Evolutionary conservation across 2,329 filamentous ascomycete genomes (phyloP), one percentile per base, ranked within the genome.

Genomic region (Aspergillus tamarii): DNA sequence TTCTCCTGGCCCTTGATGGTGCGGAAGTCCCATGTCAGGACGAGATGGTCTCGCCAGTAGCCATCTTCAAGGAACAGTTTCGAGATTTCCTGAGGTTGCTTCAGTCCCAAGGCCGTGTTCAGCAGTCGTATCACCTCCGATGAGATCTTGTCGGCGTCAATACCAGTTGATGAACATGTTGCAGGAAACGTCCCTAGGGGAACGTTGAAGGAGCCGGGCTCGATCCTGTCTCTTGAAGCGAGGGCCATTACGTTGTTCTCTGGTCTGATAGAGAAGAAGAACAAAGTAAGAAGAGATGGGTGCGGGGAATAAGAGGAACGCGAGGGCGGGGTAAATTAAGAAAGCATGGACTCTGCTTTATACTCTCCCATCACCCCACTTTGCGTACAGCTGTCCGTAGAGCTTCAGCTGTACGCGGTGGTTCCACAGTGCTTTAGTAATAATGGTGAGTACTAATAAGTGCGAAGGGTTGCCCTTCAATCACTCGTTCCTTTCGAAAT

Each of bases 21-120:
- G 41, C 80, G 84, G 28, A 87, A 79, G 39, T 85, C 81, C 82
- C 85, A 88, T 0, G 84, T 83, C 11, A 88, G 70, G 8, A 78
- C 82, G 4, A 89, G 80, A 60, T 88, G 84, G 69, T 89, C 87
- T 43, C 86, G 79, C 85, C 85, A 89, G 70, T 84, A 87, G 26
- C 82, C 79, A 43, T 83, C 80, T 12, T 83, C 75, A 3, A 83
- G 67, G 67, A 88, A 87, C 0, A 87, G 77, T 5, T 74, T 65
- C 0, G 77, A 73, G 8, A 82, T 60, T 0, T 74, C 71, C 1
- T 70, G 62, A 36, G 73, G 71, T 53, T 83, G 74, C 9, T 73
- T 70, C 10, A 72, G 69, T 1, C 72, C 60, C 2, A 84, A 69
- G 0, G 74, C 73, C 1, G 71, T 41, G 63, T 84, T 84, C 61